These are phyloP conservation scores for Trichoderma oligosporum DNA, from an alignment of 2,329 filamentous ascomycete species.

Conservation along the genomic window DNA sequence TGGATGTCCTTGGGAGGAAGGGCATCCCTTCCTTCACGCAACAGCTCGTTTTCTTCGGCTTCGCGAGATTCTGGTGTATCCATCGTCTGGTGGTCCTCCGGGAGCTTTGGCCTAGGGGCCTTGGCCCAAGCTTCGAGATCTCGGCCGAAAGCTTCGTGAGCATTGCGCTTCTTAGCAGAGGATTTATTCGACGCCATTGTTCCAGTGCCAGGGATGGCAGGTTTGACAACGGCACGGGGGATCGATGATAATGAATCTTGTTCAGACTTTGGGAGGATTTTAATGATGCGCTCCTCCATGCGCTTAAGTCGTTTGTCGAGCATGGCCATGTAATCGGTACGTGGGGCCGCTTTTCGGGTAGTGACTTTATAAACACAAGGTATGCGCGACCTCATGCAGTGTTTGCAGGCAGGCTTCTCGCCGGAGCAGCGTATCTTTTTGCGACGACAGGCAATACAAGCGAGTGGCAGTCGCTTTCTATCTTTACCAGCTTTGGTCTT, in stretches of 20 bases:
- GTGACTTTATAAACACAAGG: constrained; percentile 98
- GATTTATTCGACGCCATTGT: constrained; percentile 40
- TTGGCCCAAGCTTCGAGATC: constrained; percentile 80
- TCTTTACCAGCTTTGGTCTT: constrained; percentile 95
- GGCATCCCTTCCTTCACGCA: constrained; percentile 77
- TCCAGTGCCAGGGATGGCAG: constrained; percentile 57
- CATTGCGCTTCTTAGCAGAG: constrained; percentile 71
- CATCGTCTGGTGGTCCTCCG: constrained; percentile 43
- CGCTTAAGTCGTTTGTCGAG: constrained; percentile 90
- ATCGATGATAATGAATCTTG: constrained; percentile 63
- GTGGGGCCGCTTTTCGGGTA: constrained; percentile 84
- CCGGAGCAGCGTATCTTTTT: constrained; percentile 99
- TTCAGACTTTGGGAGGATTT: constrained; percentile 85
- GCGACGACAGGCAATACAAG: constrained; percentile 90
- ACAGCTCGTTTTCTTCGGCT: constrained; percentile 69
- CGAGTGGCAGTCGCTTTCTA: constrained; percentile 83
- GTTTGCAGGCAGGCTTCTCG: constrained; percentile 96
- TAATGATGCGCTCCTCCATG: constrained; percentile 98
- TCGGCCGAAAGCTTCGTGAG: constrained; percentile 81
- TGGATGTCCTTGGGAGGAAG: constrained; percentile 84
- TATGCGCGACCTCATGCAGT: constrained; percentile 86
- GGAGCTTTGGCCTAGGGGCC: constrained; percentile 48
- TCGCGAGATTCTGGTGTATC: constrained; percentile 57
- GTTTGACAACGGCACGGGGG: constrained; percentile 79
- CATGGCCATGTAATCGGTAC: constrained; percentile 99